Percentiles rank a stretch among this genome's conserved stretches.
These are phyloP conservation scores for Diplodia seriata DNA, from an alignment of 2,329 filamentous ascomycete genomes.

Conservation along the genomic window DNA sequence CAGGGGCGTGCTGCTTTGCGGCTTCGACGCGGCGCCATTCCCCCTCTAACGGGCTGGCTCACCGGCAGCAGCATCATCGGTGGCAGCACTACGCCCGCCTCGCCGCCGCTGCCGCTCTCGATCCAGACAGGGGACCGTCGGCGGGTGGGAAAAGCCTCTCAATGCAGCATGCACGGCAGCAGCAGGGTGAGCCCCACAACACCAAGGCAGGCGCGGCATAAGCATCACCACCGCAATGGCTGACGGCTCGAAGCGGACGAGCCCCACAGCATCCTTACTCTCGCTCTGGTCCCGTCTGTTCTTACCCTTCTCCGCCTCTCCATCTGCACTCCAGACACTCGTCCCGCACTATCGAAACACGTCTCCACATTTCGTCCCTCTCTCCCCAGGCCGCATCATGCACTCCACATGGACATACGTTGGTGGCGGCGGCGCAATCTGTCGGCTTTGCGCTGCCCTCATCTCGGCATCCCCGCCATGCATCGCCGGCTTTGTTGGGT, in stretches of 20 bases:
- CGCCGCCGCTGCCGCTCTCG: conserved; percentile 4
- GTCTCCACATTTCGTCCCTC: conserved; percentile 19
- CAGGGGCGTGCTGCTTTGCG: conserved; percentile 1
- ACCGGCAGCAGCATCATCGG: neutral
- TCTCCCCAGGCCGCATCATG: neutral
- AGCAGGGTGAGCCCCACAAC: conserved; percentile 20
- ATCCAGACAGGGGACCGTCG: neutral
- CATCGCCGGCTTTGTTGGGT: conserved; percentile 13
- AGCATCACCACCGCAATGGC: conserved; percentile 18
- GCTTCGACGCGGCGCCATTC: neutral
- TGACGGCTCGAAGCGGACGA: conserved; percentile 10
- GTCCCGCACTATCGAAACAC: conserved; percentile 7
- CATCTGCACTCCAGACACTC: conserved; percentile 18
- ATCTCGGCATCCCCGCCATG: neutral
- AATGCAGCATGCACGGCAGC: conserved; percentile 10
- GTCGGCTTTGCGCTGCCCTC: neutral
- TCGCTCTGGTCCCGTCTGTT: neutral
- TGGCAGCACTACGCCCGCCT: conserved; percentile 8
- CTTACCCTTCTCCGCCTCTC: neutral
- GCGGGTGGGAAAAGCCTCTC: conserved; percentile 8
- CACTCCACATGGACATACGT: conserved; percentile 7
- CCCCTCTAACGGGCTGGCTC: neutral
- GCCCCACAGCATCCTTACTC: conserved; percentile 17
- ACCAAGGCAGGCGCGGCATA: conserved; percentile 19
- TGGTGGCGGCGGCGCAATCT: conserved; percentile 11